Evolutionary conservation across 148 eudicot genomes (phyloP).

Genomic region (Cornus florida): DNA sequence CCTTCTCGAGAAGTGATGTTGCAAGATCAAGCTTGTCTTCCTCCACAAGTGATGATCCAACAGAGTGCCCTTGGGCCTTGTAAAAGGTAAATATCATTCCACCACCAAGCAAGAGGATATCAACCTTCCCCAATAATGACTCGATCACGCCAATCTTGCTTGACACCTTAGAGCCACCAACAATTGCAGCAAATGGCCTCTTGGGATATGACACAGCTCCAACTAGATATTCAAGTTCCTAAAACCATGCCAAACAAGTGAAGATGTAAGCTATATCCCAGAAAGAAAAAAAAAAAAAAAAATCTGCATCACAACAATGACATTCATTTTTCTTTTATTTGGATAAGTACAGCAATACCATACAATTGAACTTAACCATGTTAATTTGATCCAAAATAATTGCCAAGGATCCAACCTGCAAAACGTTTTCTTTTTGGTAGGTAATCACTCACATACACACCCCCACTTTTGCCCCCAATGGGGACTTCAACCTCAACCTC

Average conservation of each 20-base stretch:
- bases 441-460: too few species aligned
- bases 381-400: too few species aligned
- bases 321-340: too few species aligned
- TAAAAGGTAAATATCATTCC: constrained; percentile 93
- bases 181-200: constrained; percentile 94
- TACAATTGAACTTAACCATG: not conserved
- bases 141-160: constrained; percentile 87
- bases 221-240: constrained; percentile 92
- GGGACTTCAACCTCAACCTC: too few species aligned
- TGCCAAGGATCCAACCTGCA: not conserved
- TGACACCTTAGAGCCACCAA: constrained; percentile 94
- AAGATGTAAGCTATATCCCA: not conserved
- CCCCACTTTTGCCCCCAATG: too few species aligned
- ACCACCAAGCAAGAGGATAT: constrained; percentile 79
- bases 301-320: not conserved
- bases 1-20: constrained; percentile 73
- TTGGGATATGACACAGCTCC: constrained; percentile 84
- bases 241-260: constrained; percentile 11
- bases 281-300: too few species aligned
- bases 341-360: too few species aligned
- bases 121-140: constrained; percentile 71
- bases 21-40: constrained; percentile 92
- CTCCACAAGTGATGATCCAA: constrained; percentile 89
- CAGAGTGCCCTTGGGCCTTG: constrained; percentile 80
- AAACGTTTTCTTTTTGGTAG: too few species aligned